phyloP scores from a whole-genome alignment of 73 alveolate species.

The Durusdinium trenchii region DNA sequence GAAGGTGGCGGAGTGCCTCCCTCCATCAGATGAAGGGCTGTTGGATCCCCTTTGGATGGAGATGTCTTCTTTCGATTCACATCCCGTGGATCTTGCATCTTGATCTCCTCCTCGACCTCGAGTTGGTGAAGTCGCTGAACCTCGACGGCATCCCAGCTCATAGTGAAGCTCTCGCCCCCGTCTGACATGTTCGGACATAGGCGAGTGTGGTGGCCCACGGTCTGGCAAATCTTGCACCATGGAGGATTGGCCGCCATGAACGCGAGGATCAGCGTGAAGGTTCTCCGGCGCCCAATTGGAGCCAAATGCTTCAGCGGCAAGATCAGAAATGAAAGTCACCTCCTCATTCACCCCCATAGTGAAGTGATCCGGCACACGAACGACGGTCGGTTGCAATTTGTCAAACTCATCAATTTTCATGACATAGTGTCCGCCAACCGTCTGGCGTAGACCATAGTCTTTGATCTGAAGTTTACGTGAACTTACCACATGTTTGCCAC shows the following conservation, averaged over 20 bases:
- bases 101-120: background rate
- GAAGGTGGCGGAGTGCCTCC: background rate
- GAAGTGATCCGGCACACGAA: background rate
- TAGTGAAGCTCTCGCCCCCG: background rate
- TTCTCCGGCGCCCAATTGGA: background rate
- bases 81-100: background rate
- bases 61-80: background rate
- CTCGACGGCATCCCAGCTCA: no score
- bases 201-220: background rate
- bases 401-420: background rate
- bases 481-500: background rate
- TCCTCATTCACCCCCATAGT: background rate
- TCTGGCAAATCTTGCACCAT: background rate
- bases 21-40: background rate
- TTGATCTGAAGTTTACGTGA: background rate
- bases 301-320: constrained; percentile 14
- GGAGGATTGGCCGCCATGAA: background rate
- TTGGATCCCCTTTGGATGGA: background rate
- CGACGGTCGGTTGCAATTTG: background rate
- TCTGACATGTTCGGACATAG: background rate
- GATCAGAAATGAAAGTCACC: background rate
- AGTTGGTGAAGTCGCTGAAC: no score
- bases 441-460: background rate
- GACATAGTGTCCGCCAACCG: background rate
- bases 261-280: background rate